Base-by-base conservation (phyloP, 202 grass and related monocot species). In the Brachypodium distachyon region DNA sequence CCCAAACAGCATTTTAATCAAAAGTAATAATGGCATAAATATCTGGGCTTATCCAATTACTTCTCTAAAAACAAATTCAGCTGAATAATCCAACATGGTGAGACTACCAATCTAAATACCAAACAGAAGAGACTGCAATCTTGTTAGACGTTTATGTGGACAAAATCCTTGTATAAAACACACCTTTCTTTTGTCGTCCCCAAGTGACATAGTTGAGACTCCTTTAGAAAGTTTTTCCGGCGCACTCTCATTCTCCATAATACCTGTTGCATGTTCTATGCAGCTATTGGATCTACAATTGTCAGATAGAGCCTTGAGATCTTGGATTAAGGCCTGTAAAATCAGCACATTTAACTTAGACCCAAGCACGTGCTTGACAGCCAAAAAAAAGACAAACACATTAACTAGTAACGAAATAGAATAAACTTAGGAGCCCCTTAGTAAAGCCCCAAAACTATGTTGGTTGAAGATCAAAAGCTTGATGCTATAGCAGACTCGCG, bases 251-350 rank as follows among this genome's bases (percentile, higher is more conserved):
- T 88, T 91, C 68, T 95, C 91, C 80, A 92, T 85, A 82, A 98
- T 87, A 64, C 91, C 91, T 29, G 80, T 85, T 67, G 95, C 91
- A 84, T 98, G 95, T 85, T 98, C 95, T 66, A 98, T 92, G 70
- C 89, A 98, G 63, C 82, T 90, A 82, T 63, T 94, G 12, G 95
- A 90, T 88, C 95, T 90, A 78, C 95, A 98, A 38, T 86, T 92
- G 38, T 92, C 83, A 54, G 82, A 88, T 27, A 98, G 89, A 83
- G 73, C 81, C 80, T 90, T 90, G 44, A 98, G 60, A 43, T 90
- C 95, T 83, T 85, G 83, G 70, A 87, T 33, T 81, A 92, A 92
- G 85, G 49, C 67, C 95, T 98, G 89, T 43, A 74, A 75, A 60
- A 87, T 73, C 77, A 47, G 21, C 56, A 44, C 22, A 66, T 19